phyloP scores from a whole-genome alignment of 495 filamentous ascomycete genomes.

The Trichoderma orchidacearum region DNA sequence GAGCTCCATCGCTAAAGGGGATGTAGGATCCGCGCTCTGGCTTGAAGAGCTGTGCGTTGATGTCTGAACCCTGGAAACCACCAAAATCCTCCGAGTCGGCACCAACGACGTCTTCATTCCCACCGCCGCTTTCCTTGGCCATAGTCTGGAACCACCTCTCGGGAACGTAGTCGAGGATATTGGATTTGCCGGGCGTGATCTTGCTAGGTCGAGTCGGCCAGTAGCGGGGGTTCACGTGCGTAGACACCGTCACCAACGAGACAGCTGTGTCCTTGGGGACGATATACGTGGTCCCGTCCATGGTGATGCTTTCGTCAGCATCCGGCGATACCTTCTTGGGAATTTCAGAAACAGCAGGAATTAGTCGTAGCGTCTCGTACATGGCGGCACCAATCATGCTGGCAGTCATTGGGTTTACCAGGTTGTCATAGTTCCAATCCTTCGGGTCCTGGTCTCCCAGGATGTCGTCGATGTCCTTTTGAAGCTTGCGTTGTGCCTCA shows the following conservation, averaged over 20 bases:
- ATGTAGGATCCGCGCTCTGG: constrained; percentile 52
- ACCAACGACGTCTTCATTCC: constrained; percentile 9
- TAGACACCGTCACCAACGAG: constrained; percentile 27
- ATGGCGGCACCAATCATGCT: constrained; percentile 52
- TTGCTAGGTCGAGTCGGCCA: constrained; percentile 41
- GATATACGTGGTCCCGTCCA: constrained; percentile 33
- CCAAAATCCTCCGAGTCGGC: constrained; percentile 39
- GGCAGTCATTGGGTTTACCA: constrained; percentile 40
- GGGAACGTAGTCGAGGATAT: constrained; percentile 32
- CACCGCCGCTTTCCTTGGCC: background rate
- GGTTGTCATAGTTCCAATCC: constrained; percentile 50
- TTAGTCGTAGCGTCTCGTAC: constrained; percentile 52
- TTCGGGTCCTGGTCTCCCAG: constrained; percentile 33
- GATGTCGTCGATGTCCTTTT: constrained; percentile 45
- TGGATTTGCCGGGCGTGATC: constrained; percentile 16
- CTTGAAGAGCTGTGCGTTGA: constrained; percentile 37
- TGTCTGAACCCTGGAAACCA: constrained; percentile 39
- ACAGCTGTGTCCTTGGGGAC: constrained; percentile 36
- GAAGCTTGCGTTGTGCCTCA: constrained; percentile 40
- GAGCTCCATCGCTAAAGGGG: constrained; percentile 59
- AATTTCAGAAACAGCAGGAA: constrained; percentile 46
- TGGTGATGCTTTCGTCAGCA: constrained; percentile 34
- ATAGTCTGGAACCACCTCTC: constrained; percentile 29
- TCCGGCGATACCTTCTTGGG: constrained; percentile 39
- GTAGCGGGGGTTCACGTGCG: constrained; percentile 47